Evolutionary conservation across 345 rosid species (phyloP).

Genomic region (Citrus sp.): DNA sequence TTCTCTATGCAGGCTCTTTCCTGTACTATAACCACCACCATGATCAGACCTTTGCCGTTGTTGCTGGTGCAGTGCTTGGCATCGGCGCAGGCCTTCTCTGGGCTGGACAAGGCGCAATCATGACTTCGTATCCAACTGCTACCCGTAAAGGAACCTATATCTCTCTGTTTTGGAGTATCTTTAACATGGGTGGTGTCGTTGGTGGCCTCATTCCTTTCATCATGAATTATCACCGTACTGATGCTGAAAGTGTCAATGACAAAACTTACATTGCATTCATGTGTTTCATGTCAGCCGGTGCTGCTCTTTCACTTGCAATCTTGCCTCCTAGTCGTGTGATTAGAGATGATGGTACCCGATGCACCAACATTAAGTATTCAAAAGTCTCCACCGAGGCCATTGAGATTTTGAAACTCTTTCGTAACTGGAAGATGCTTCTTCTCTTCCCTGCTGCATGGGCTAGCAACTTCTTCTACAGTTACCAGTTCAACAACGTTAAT

Average conservation of each 20-base stretch:
- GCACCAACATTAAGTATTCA: slow-evolving; percentile 47
- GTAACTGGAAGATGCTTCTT: slow-evolving; percentile 54
- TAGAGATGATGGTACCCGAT: slow-evolving; percentile 45
- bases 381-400: slow-evolving; percentile 31
- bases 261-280: slow-evolving; percentile 58
- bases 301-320: slow-evolving; percentile 42
- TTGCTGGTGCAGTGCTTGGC: slow-evolving; percentile 54
- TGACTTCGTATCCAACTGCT: slow-evolving; percentile 63
- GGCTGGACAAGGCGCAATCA: slow-evolving; percentile 71
- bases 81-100: slow-evolving; percentile 65
- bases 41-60: slow-evolving; percentile 46
- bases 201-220: slow-evolving; percentile 66
- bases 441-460: slow-evolving; percentile 63
- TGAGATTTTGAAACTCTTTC: slow-evolving; percentile 50
- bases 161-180: slow-evolving; percentile 58
- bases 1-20: slow-evolving; percentile 59
- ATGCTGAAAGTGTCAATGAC: slow-evolving; percentile 47
- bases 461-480: slow-evolving; percentile 64
- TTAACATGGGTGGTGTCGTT: slow-evolving; percentile 69
- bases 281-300: slow-evolving; percentile 53
- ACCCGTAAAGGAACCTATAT: slow-evolving; percentile 55
- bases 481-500: slow-evolving; percentile 62
- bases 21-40: slow-evolving; percentile 55
- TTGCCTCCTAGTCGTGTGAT: slow-evolving; percentile 44
- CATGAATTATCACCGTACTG: slow-evolving; percentile 35